Base-by-base conservation (phyloP, 1,139 yeast genomes). In the Blastobotrys elegans region DNA sequence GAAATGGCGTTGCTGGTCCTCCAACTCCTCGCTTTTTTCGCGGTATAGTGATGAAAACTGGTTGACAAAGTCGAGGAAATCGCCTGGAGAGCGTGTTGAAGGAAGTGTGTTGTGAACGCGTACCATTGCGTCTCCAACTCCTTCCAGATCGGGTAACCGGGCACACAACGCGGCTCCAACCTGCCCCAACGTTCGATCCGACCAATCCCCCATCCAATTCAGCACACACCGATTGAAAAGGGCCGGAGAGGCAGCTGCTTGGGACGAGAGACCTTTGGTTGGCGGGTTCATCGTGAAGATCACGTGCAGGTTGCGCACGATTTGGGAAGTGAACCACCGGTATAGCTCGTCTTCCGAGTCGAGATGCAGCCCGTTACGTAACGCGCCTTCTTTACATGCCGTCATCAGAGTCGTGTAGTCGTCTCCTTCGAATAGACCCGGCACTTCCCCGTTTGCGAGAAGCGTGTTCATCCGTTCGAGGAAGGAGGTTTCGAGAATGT, bases 141-240 rank as follows among this genome's bases (percentile, higher is more conserved):
- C 73, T 20, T 78, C 79, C 14, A 62, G 38, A 0, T 50, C 57
- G 2, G 47, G 47, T 14, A 80, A 60, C 10, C 64, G 53, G 13
- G 66, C 66, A 2, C 81, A 65, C 26, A 72, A 56, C 3, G 73
- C 68, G 0, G 59, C 48, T 0, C 79, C 79, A 35, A 88, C 78
- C 46, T 78, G 79, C 16, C 56, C 56, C 46, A 83, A 64, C 0
- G 89, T 69, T 0, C 57, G 53, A 7, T 61, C 56, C 0, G 82
- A 72, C 97, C 97, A 90, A 49, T 80, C 80, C 2, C 96, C 96
- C 83, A 88, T 82, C 90, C 95, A 88, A 60, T 83, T 80, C 36
- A 90, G 67, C 3, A 88, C 95, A 69, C 97, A 92, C 59, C 98
- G 73, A 60, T 92, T 92, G 66, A 88, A 84, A 34, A 92, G 68